Evolutionary conservation across 306 rosid genomes (phyloP), one percentile per base, ranked within the genome.

Genomic region (Echinosophora koreensis): DNA sequence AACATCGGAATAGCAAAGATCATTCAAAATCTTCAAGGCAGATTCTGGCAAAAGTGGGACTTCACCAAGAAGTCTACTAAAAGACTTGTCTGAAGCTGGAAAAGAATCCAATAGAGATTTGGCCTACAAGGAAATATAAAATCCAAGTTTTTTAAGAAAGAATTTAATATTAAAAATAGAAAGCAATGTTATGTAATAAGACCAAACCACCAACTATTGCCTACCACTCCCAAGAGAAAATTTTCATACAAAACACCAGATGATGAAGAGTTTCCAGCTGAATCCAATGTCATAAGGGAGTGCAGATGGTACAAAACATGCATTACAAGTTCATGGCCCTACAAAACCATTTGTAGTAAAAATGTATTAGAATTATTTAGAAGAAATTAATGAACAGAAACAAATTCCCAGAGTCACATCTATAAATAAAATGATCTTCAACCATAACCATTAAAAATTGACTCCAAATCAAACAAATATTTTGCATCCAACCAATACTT

Each of bases 251-350:
- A 84, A 75, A 64, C 85, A 80, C 89, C 79, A 76, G 89, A 72
- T 78, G 86, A 81, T 63, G 96, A 83, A 70, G 90, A 58, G 69
- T 80, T 85, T 49, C 86, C 91, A 65, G 41, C 84, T 70, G 97
- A 85, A 81, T 86, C 91, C 61, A 86, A 76, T 70, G 88, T 65
- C 77, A 56, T 34, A 42, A 89, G 87, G 68, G 90, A 84, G 83
- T 90, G 92, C 71, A 95, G 90, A 86, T 95, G 97, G 80, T 87
- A 95, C 83, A 92, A 86, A 77, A 92, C 81, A 86, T 95, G 92
- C 81, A 95, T 73, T 18, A 87, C 93, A 79, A 95, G 92, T 83
- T 95, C 99, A 79, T 95, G 97, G 32, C 99, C 99, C 99, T 95
- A 92, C 71, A 86, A 83, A 75, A 71, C 38, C 84, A 82, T 57